Conservation (phyloP, 495 filamentous ascomycete species). For the Aspergillus carlsbadensis region DNA sequence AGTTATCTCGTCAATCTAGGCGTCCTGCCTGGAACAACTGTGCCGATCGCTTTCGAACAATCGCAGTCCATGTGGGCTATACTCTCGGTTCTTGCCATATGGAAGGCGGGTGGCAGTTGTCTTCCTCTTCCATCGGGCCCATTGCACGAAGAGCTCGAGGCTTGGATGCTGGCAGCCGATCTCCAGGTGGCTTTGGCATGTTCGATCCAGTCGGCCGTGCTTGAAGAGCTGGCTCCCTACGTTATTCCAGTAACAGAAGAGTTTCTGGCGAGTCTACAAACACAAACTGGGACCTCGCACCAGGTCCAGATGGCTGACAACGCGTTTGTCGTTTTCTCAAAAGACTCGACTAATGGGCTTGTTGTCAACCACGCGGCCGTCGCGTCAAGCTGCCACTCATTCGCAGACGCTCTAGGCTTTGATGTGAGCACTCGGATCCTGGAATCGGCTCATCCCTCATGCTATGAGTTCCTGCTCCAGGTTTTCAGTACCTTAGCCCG, state of each 20-base stretch:
- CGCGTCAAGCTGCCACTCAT: no score
- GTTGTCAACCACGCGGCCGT: conserved; percentile 2
- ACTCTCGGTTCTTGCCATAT: not conserved
- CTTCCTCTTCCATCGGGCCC: not conserved
- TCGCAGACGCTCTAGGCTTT: conserved; percentile 26
- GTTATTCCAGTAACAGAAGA: not conserved
- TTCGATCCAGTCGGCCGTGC: not conserved
- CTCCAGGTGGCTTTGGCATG: not conserved
- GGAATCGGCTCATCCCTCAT: conserved; percentile 52
- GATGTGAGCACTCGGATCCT: conserved; percentile 51
- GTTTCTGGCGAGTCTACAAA: not conserved
- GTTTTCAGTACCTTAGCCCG: conserved; percentile 36
- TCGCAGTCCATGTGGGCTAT: not conserved
- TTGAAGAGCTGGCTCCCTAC: not conserved
- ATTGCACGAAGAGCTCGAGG: not conserved
- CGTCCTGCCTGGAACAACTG: not conserved
- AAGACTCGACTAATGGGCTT: conserved; percentile 37
- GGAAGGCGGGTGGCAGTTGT: not conserved
- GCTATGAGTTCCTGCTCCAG: conserved; percentile 42
- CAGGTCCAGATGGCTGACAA: conserved; percentile 26
- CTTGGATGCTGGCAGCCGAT: not conserved
- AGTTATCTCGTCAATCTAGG: not conserved
- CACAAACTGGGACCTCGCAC: not conserved
- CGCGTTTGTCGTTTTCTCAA: conserved; percentile 57
- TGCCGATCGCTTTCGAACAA: not conserved